A percentile compares a stretch with the other conserved stretches of the same genome.
Evolutionary conservation across 2,329 filamentous ascomycete genomes (phyloP).

Genomic region (Fusarium poae): DNA sequence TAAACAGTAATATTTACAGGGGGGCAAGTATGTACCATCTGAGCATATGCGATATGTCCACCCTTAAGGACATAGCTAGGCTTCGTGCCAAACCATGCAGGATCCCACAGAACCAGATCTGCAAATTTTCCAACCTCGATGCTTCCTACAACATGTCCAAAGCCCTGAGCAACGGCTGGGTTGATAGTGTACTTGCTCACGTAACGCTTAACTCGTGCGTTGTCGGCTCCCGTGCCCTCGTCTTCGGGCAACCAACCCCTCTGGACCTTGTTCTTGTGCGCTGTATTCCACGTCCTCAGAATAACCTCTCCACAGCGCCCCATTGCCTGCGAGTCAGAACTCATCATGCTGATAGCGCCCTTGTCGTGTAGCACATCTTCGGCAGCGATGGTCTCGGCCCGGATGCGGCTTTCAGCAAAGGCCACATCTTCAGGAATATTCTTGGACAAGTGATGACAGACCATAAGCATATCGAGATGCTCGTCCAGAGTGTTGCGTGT

Average conservation of each 20-base stretch:
- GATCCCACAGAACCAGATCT: conserved; percentile 89
- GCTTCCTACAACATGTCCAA: conserved; percentile 87
- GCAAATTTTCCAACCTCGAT: conserved; percentile 91
- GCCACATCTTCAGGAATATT: conserved; percentile 96
- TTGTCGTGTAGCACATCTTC: conserved; percentile 96
- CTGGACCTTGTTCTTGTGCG: conserved; percentile 95
- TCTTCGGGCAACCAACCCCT: conserved; percentile 83
- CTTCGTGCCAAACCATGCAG: conserved; percentile 88
- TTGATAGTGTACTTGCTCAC: conserved; percentile 98
- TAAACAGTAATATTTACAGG: not conserved
- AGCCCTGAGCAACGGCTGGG: conserved; percentile 90
- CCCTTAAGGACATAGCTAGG: conserved; percentile 86
- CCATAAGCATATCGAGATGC: conserved; percentile 98
- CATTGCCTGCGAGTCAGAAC: conserved; percentile 95
- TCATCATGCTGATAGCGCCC: conserved; percentile 98
- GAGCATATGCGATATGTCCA: conserved; percentile 83
- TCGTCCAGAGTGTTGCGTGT: conserved; percentile 95
- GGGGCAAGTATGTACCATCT: conserved; percentile 74
- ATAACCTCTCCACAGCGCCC: conserved; percentile 95
- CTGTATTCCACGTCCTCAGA: conserved; percentile 94
- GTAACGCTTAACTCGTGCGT: conserved; percentile 92
- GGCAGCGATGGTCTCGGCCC: conserved; percentile 94
- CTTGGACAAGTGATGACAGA: conserved; percentile 92
- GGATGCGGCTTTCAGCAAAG: conserved; percentile 94
- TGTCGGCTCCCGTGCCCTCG: conserved; percentile 82